A percentile compares a stretch with the other conserved stretches of the same genome.
These are phyloP conservation scores for Pichia inconspicua DNA, from an alignment of 1,139 yeast genomes.

Conservation along the genomic window DNA sequence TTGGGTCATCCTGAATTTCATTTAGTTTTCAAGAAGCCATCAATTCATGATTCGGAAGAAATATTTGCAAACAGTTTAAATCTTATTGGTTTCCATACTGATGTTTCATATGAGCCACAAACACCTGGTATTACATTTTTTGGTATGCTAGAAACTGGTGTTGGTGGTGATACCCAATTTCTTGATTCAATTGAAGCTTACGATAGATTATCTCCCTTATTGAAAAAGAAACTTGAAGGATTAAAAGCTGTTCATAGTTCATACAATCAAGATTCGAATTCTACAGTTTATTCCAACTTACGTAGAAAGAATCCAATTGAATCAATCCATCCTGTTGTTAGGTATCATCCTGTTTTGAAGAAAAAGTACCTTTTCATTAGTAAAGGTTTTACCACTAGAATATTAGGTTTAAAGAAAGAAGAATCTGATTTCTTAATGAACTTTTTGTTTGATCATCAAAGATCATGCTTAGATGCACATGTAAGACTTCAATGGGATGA, in stretches of 20 bases:
- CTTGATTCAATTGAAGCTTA: conserved; percentile 58
- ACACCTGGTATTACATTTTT: conserved; percentile 64
- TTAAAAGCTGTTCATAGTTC: conserved; percentile 64
- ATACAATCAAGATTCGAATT: conserved; percentile 54
- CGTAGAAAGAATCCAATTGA: conserved; percentile 55
- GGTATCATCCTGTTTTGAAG: conserved; percentile 63
- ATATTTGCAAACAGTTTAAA: conserved; percentile 33
- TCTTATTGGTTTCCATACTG: conserved; percentile 53
- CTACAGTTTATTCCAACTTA: conserved; percentile 47
- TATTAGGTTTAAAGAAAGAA: conserved; percentile 56
- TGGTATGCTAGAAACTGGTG: conserved; percentile 33
- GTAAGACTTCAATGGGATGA: conserved; percentile 52
- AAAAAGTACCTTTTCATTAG: conserved; percentile 53
- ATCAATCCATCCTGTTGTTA: conserved; percentile 57
- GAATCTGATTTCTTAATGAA: conserved; percentile 52
- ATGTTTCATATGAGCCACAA: conserved; percentile 61
- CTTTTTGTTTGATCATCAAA: conserved; percentile 46
- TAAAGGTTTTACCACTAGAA: conserved; percentile 52
- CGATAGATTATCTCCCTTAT: conserved; percentile 55
- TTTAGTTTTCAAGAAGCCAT: conserved; percentile 49
- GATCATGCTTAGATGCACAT: conserved; percentile 45
- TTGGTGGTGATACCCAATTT: conserved; percentile 69
- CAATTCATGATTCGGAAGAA: conserved; percentile 30
- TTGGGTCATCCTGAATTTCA: conserved; percentile 52
- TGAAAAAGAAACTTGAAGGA: conserved; percentile 48